phyloP scores from a whole-genome alignment of 83 land plant genomes.

The Isoetes engelmannii region DNA sequence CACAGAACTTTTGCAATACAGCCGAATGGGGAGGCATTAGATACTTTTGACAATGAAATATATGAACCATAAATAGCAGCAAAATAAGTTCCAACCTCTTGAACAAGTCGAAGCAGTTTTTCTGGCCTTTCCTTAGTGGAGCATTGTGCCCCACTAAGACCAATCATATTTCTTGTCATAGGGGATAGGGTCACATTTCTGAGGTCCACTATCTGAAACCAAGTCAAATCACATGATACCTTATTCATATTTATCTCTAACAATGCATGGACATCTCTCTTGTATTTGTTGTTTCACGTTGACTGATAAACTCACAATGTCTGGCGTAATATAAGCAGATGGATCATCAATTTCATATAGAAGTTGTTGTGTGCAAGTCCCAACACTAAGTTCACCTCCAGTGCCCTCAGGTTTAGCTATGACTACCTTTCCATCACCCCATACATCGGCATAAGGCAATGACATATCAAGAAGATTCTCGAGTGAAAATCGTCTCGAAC shows the following conservation, averaged over 20 bases:
- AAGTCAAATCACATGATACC: neutral
- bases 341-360: constrained; percentile 94
- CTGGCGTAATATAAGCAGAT: constrained; percentile 79
- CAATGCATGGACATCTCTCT: neutral
- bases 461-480: constrained; percentile 56
- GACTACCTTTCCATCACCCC: constrained; percentile 49
- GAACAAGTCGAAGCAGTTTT: constrained; percentile 64
- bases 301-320: constrained; percentile 44
- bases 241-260: neutral
- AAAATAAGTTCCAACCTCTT: constrained; percentile 33
- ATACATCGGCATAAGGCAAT: constrained; percentile 79
- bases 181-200: constrained; percentile 50
- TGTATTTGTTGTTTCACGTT: too few species aligned
- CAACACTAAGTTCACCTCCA: constrained; percentile 67
- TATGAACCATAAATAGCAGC: neutral
- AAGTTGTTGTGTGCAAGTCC: constrained; percentile 85
- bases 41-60: neutral
- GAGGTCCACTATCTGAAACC: constrained; percentile 60
- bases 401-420: constrained; percentile 58
- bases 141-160: constrained; percentile 59
- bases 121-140: constrained; percentile 36
- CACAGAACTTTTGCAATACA: constrained; percentile 53
- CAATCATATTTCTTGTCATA: constrained; percentile 43
- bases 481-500: constrained; percentile 45
- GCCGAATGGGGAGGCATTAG: neutral